Conservation (phyloP, 768 basidiomycete genomes). For the Xerocomus brunneocitrinus region DNA sequence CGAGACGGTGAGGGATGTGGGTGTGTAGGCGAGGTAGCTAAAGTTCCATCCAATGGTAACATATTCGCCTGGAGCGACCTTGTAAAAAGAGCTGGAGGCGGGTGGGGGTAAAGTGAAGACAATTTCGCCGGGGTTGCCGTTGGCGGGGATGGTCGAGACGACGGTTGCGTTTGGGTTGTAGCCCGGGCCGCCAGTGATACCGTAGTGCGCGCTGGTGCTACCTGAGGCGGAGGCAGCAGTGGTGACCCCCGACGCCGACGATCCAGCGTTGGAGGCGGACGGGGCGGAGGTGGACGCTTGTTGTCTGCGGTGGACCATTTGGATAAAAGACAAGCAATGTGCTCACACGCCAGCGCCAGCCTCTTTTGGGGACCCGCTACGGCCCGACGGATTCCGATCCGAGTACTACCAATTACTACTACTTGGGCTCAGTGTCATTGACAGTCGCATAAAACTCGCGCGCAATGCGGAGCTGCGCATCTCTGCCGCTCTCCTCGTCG, state of each 20-base stretch:
- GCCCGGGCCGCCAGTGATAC: conserved; percentile 27
- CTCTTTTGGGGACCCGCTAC: conserved; percentile 14
- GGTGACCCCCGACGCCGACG: neutral
- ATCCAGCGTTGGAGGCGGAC: neutral
- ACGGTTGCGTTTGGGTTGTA: conserved; percentile 20
- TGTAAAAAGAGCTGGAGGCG: conserved; percentile 60
- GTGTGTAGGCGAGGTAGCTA: conserved; percentile 49
- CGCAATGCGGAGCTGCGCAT: conserved; percentile 77
- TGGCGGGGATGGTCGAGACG: conserved; percentile 28
- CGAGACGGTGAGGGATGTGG: conserved; percentile 53
- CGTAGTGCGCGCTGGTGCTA: neutral
- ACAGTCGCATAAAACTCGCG: conserved; percentile 84
- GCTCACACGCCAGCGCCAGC: conserved; percentile 9
- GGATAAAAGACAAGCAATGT: neutral
- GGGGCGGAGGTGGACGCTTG: conserved; percentile 11
- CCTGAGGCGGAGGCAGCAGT: neutral
- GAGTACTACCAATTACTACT: neutral
- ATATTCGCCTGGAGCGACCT: conserved; percentile 50
- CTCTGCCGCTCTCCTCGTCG: conserved; percentile 55
- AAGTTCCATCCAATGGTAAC: conserved; percentile 77
- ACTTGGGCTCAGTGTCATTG: conserved; percentile 61
- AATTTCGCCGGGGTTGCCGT: conserved; percentile 41
- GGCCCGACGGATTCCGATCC: neutral
- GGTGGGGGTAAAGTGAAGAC: conserved; percentile 55
- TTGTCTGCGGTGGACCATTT: conserved; percentile 25